A percentile compares a stretch with the other conserved stretches of the same genome.
Conservation (phyloP, 2,329 filamentous ascomycete genomes). For the Rosellinia necatrix region DNA sequence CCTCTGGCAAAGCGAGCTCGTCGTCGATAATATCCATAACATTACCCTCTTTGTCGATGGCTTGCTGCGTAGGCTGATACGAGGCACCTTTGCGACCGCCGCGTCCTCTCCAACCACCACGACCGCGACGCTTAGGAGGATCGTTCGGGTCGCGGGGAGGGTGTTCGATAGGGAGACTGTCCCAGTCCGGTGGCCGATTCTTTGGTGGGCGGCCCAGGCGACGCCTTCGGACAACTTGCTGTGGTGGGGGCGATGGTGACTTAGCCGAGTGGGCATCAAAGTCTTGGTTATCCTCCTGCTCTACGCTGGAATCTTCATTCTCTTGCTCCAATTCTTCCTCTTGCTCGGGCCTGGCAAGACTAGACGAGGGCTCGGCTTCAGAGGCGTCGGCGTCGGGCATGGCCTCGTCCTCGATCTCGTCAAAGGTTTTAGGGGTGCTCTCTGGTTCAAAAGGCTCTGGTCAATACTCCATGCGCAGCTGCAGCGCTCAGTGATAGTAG, state of each 20-base stretch:
- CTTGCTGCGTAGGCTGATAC: conserved; percentile 78
- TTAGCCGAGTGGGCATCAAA: conserved; percentile 50
- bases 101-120: conserved; percentile 71
- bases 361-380: conserved; percentile 36
- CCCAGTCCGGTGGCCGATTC: conserved; percentile 81
- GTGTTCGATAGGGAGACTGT: conserved; percentile 60
- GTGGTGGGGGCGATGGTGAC: conserved; percentile 60
- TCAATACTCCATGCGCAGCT: no score
- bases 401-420: conserved; percentile 54
- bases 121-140: conserved; percentile 66
- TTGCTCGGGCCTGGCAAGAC: conserved; percentile 23
- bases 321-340: conserved; percentile 48
- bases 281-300: conserved; percentile 41
- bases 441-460: conserved; percentile 41
- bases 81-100: conserved; percentile 71
- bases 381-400: conserved; percentile 54
- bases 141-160: conserved; percentile 58
- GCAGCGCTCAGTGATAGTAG: no score
- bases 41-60: conserved; percentile 92
- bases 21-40: conserved; percentile 89
- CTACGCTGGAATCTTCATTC: conserved; percentile 44
- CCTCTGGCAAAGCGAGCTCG: conserved; percentile 86
- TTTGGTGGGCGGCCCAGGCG: conserved; percentile 86
- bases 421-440: conserved; percentile 54
- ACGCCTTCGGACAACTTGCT: conserved; percentile 71